Percentiles rank a stretch among this genome's conserved stretches.
phyloP scores from a whole-genome alignment of 2,329 filamentous ascomycete genomes.

The Beauveria brongniartii region DNA sequence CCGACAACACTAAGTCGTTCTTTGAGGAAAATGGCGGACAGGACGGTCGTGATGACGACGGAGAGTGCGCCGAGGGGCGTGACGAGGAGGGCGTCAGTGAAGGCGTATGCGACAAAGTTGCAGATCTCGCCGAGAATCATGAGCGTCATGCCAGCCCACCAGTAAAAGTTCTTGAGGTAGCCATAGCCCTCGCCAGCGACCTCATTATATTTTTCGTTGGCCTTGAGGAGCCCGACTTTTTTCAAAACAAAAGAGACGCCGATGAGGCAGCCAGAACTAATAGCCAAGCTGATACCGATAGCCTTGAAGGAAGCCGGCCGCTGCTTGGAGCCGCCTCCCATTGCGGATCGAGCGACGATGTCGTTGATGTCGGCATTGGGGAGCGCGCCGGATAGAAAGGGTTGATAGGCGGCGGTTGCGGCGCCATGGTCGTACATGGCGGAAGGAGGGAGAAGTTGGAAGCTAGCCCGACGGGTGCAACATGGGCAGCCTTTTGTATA shows the following conservation, averaged over 20 bases:
- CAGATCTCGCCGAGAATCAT: slow-evolving; percentile 97
- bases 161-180: slow-evolving; percentile 89
- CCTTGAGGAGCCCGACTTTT: slow-evolving; percentile 82
- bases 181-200: slow-evolving; percentile 94
- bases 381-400: background rate
- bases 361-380: background rate
- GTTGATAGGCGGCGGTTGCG: slow-evolving; percentile 3
- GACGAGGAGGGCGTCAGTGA: slow-evolving; percentile 92
- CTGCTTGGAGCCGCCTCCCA: slow-evolving; percentile 10
- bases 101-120: slow-evolving; percentile 96
- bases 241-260: slow-evolving; percentile 93
- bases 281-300: slow-evolving; percentile 76
- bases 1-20: slow-evolving; percentile 92
- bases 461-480: background rate
- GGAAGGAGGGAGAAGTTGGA: background rate
- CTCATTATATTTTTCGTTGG: slow-evolving; percentile 94
- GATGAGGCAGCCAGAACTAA: slow-evolving; percentile 86
- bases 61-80: slow-evolving; percentile 85
- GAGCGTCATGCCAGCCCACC: slow-evolving; percentile 92
- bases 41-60: slow-evolving; percentile 83
- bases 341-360: background rate
- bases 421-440: slow-evolving; percentile 8
- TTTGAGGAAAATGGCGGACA: slow-evolving; percentile 92
- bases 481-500: background rate
- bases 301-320: slow-evolving; percentile 63